phyloP scores from a whole-genome alignment of 257 asterid species.

The Solanum dulcamara region DNA sequence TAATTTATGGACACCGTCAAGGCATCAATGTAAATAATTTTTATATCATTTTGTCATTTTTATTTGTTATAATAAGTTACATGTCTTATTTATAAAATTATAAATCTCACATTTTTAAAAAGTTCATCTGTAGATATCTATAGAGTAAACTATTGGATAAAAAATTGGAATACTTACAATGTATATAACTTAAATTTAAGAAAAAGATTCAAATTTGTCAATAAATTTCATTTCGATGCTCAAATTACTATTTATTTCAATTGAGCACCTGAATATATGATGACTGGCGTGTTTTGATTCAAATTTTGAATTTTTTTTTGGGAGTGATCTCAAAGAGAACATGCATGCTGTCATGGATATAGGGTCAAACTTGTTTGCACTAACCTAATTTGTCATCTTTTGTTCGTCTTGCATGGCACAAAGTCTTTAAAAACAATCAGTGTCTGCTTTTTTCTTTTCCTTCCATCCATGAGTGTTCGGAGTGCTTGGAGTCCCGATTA shows the following conservation, averaged over 20 bases:
- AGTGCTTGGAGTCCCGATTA: too few relatives aligned
- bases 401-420: constrained; percentile 16
- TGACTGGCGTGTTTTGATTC: background rate
- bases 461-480: too few relatives aligned
- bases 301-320: background rate
- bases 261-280: background rate
- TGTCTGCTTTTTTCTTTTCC: background rate
- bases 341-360: background rate
- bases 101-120: background rate
- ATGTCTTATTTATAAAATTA: background rate
- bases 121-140: background rate
- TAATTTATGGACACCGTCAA: background rate
- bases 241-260: background rate
- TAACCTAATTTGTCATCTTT: constrained; percentile 29
- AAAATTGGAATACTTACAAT: background rate
- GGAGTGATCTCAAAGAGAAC: background rate
- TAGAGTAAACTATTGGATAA: background rate
- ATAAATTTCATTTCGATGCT: background rate
- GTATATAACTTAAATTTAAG: background rate
- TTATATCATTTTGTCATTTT: background rate
- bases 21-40: background rate
- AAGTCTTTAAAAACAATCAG: constrained; percentile 19
- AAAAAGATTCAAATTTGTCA: background rate
- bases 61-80: background rate
- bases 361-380: constrained; percentile 15